These are phyloP conservation scores for Leucosporidium creatinivorum DNA, from an alignment of 768 basidiomycete genomes.

Conservation along the genomic window DNA sequence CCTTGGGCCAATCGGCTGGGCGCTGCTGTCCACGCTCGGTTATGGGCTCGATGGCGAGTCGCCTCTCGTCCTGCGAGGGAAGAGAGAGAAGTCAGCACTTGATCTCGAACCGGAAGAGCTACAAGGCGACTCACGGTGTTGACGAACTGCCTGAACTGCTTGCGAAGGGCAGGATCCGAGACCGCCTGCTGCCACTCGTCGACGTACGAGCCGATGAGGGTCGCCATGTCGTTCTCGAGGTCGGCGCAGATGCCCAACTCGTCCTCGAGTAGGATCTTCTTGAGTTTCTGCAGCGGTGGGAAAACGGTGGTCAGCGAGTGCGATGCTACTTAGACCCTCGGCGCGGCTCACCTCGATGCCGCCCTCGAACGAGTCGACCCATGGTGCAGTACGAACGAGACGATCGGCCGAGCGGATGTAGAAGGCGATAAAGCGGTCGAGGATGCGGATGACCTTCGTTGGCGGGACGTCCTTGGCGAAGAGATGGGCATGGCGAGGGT, in stretches of 20 bases:
- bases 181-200: slow-evolving; percentile 67
- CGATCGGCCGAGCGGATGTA: slow-evolving; percentile 69
- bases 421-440: slow-evolving; percentile 53
- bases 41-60: slow-evolving; percentile 50
- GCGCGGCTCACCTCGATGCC: slow-evolving; percentile 49
- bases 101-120: too few relatives aligned
- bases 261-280: slow-evolving; percentile 60
- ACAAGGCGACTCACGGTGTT: slow-evolving; percentile 52
- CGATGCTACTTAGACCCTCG: background rate
- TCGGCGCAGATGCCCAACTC: slow-evolving; percentile 64
- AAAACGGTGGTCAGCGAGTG: background rate
- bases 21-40: slow-evolving; percentile 57
- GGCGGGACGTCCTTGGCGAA: slow-evolving; percentile 63
- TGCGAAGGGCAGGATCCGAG: slow-evolving; percentile 48
- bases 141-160: slow-evolving; percentile 57
- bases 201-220: slow-evolving; percentile 58
- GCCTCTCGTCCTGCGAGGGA: slow-evolving; percentile 45
- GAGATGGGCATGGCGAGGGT: slow-evolving; percentile 54
- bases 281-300: slow-evolving; percentile 49
- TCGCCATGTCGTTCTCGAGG: slow-evolving; percentile 59
- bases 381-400: slow-evolving; percentile 63
- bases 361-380: slow-evolving; percentile 64
- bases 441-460: slow-evolving; percentile 54
- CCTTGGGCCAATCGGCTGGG: slow-evolving; percentile 64
- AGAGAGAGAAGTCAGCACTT: background rate